Conservation (phyloP, 2,329 filamentous ascomycete genomes). For the Pseudocercospora vitis region DNA sequence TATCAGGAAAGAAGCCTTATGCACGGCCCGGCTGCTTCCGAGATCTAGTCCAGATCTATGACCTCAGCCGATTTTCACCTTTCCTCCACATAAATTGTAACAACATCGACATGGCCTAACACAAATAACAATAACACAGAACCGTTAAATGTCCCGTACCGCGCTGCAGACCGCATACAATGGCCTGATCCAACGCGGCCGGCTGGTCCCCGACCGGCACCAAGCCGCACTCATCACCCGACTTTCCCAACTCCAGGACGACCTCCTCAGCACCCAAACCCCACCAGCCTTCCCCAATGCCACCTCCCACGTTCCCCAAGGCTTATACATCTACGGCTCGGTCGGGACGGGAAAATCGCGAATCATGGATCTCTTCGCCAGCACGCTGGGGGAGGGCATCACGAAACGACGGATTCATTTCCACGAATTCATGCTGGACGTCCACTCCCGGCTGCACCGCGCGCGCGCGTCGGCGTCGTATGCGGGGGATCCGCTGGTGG, state of each 20-base stretch:
- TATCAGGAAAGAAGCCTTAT: too few species aligned
- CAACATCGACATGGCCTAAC: not conserved
- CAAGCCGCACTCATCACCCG: constrained; percentile 29
- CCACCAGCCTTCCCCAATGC: not conserved
- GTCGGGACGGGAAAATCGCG: constrained; percentile 79
- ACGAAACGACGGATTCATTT: constrained; percentile 66
- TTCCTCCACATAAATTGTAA: too few species aligned
- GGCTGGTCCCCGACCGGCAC: constrained; percentile 24
- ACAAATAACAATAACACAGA: not conserved
- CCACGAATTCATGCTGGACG: constrained; percentile 78
- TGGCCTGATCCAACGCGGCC: constrained; percentile 21
- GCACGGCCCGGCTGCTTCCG: too few species aligned
- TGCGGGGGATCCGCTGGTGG: constrained; percentile 56
- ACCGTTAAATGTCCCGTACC: constrained; percentile 21
- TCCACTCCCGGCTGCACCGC: constrained; percentile 54
- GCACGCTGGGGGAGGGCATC: constrained; percentile 59
- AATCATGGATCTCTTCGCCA: constrained; percentile 71
- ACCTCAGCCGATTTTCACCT: not conserved
- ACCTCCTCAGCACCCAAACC: constrained; percentile 18
- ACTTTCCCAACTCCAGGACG: constrained; percentile 27
- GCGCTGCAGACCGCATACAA: constrained; percentile 29
- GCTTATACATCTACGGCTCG: constrained; percentile 72
- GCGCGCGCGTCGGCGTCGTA: constrained; percentile 52
- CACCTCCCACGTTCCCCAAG: constrained; percentile 34
- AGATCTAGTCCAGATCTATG: not conserved